Conservation (phyloP, 2,329 filamentous ascomycete species). For the Talaromyces pinophilus region DNA sequence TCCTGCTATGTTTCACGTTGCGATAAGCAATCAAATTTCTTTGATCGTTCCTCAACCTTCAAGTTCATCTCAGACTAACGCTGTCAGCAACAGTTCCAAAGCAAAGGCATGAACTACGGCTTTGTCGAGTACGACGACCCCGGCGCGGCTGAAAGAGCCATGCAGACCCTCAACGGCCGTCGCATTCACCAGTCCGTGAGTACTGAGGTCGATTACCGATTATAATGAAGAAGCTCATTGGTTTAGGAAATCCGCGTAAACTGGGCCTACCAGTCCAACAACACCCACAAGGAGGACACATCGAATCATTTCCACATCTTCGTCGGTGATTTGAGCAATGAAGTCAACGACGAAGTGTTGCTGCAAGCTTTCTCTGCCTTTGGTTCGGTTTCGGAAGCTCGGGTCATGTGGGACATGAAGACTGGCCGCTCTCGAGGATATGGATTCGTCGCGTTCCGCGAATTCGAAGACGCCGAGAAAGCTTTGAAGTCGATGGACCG, state of each 20-base stretch:
- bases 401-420: constrained; percentile 99
- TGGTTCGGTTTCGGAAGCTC: constrained; percentile 91
- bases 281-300: constrained; percentile 90
- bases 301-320: constrained; percentile 99
- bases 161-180: constrained; percentile 94
- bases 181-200: constrained; percentile 92
- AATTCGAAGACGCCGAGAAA: constrained; percentile 91
- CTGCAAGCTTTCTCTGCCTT: constrained; percentile 94
- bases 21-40: not conserved
- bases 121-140: constrained; percentile 99
- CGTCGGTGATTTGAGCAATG: constrained; percentile 94
- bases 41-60: not conserved
- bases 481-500: constrained; percentile 97
- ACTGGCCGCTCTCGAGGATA: constrained; percentile 96
- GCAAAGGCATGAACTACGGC: constrained; percentile 97
- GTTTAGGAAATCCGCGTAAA: constrained; percentile 94
- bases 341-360: constrained; percentile 96
- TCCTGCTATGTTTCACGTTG: not conserved
- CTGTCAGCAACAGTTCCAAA: constrained; percentile 55
- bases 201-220: constrained; percentile 22
- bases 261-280: constrained; percentile 99
- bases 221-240: constrained; percentile 24
- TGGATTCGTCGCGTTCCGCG: constrained; percentile 95
- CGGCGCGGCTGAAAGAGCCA: constrained; percentile 90
- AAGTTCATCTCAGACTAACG: not conserved